Percentiles rank a stretch among this genome's conserved stretches.
Evolutionary conservation across 331 rosid genomes (phyloP).

Genomic region (Arachis monticola): DNA sequence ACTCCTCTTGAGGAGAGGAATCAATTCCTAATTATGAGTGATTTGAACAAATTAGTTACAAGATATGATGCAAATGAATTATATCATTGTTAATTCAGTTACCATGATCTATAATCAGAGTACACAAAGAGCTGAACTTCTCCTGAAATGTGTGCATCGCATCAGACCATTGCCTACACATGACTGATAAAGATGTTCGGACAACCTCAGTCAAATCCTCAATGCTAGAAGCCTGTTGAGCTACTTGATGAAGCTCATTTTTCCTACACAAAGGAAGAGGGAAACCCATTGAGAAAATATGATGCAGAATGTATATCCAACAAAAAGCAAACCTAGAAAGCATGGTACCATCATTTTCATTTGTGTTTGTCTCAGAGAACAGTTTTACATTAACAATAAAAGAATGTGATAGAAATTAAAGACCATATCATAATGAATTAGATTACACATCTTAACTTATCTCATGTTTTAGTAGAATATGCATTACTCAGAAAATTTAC

Average conservation of each 20-base stretch:
- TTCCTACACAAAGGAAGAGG: constrained; percentile 58
- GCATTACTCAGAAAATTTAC: constrained; percentile 56
- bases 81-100: constrained; percentile 41
- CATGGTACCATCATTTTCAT: constrained; percentile 17
- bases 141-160: constrained; percentile 84
- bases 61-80: constrained; percentile 17
- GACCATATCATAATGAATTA: neutral
- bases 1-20: constrained; percentile 90
- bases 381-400: constrained; percentile 31
- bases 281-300: constrained; percentile 37
- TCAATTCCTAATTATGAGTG: constrained; percentile 65
- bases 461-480: constrained; percentile 30
- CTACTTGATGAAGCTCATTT: constrained; percentile 93
- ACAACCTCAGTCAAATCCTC: constrained; percentile 88
- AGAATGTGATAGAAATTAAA: constrained; percentile 3
- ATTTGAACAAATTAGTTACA: constrained; percentile 37
- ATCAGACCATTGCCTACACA: constrained; percentile 97
- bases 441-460: neutral
- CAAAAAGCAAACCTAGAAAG: constrained; percentile 18
- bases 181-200: constrained; percentile 78
- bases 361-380: constrained; percentile 22
- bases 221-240: constrained; percentile 95
- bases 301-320: constrained; percentile 35
- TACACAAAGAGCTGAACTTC: constrained; percentile 82
- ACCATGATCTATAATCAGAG: constrained; percentile 80